These are phyloP conservation scores for Pseudoturritis turrita DNA, from an alignment of 345 rosid species.

Conservation along the genomic window DNA sequence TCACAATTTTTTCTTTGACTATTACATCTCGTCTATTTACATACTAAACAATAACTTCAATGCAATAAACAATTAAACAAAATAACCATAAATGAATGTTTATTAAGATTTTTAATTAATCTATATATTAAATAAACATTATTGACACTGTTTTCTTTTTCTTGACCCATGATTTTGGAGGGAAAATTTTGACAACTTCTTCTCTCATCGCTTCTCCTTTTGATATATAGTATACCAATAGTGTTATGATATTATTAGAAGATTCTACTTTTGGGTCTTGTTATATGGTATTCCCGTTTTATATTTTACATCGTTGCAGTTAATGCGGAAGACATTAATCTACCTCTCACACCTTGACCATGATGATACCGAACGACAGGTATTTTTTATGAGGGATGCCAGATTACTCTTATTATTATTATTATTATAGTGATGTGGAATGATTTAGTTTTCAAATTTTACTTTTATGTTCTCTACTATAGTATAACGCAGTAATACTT, in stretches of 20 bases:
- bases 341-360: slow-evolving; percentile 95
- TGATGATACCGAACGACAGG: slow-evolving; percentile 98
- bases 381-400: slow-evolving; percentile 22
- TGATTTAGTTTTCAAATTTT: background rate
- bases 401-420: background rate
- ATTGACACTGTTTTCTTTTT: background rate
- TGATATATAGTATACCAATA: background rate
- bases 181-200: too few species aligned
- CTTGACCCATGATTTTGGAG: background rate
- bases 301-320: slow-evolving; percentile 41
- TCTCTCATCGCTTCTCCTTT: too few species aligned
- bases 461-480: background rate
- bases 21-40: too few species aligned
- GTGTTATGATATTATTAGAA: background rate
- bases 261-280: background rate
- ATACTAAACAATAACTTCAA: background rate
- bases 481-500: background rate
- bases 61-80: too few species aligned
- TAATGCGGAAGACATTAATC: slow-evolving; percentile 92
- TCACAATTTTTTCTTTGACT: too few species aligned
- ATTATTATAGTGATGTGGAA: background rate
- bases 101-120: background rate
- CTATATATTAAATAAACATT: background rate
- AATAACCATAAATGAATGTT: background rate
- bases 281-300: background rate